These are phyloP conservation scores for Madurella mycetomatis DNA, from an alignment of 2,329 filamentous ascomycete genomes.

Conservation along the genomic window DNA sequence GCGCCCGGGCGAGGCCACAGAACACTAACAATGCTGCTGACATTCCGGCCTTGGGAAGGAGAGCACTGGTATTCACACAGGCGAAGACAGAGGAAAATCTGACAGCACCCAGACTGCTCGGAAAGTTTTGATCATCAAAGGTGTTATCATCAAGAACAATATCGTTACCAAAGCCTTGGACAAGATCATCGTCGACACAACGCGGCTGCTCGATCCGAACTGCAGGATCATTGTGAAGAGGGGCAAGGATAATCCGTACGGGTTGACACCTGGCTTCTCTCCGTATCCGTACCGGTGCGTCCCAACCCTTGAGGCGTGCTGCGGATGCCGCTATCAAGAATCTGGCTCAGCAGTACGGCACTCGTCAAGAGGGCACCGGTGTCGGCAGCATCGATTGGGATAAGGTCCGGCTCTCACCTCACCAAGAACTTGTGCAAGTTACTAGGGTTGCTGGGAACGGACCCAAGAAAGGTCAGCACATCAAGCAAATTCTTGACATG, in stretches of 20 bases:
- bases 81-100: constrained; percentile 1
- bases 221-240: constrained; percentile 19
- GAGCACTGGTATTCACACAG: not conserved
- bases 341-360: constrained; percentile 60
- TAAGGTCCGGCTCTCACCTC: constrained; percentile 55
- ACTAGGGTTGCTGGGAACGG: constrained; percentile 69
- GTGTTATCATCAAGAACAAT: constrained; percentile 7
- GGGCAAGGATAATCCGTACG: constrained; percentile 41
- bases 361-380: constrained; percentile 57
- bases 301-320: constrained; percentile 65
- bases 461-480: constrained; percentile 64
- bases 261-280: constrained; percentile 50
- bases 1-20: not conserved
- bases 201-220: constrained; percentile 20
- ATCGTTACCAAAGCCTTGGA: not conserved
- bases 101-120: not conserved
- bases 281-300: constrained; percentile 65
- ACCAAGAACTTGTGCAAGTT: constrained; percentile 60
- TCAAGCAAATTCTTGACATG: constrained; percentile 69
- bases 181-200: constrained; percentile 16
- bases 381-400: constrained; percentile 74
- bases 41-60: not conserved
- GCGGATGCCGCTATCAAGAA: constrained; percentile 63
- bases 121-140: constrained; percentile 16
- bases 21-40: not conserved